These are phyloP conservation scores for Sarocladiaceae sp. DNA, from an alignment of 2,329 filamentous ascomycete genomes.

Conservation along the genomic window DNA sequence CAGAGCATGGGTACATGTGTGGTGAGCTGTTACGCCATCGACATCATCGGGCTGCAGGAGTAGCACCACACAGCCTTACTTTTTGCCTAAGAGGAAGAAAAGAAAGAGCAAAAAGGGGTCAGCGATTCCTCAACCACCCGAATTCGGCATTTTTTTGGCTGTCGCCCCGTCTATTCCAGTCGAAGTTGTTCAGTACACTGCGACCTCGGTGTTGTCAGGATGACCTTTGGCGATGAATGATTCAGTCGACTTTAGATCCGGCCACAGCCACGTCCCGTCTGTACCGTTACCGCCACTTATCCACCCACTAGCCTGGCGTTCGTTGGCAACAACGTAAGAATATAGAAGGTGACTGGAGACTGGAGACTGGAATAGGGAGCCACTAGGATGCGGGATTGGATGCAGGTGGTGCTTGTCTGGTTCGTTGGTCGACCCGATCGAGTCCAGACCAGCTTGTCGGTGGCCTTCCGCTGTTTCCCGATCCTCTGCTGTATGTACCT, in stretches of 20 bases:
- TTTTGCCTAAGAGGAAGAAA: not conserved
- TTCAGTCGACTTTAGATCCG: too few species aligned
- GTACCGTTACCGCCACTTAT: not conserved
- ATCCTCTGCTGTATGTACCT: not conserved
- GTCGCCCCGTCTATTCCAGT: not conserved
- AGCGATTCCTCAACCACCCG: not conserved
- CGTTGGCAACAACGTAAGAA: not conserved
- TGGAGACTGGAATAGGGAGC: too few species aligned
- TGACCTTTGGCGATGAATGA: too few species aligned
- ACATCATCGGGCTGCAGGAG: not conserved
- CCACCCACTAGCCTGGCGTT: not conserved
- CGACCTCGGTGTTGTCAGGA: too few species aligned
- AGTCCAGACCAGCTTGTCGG: not conserved
- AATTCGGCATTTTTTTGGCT: not conserved
- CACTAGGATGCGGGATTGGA: not conserved
- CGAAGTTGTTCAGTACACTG: too few species aligned
- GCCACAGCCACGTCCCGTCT: too few species aligned
- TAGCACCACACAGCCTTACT: not conserved
- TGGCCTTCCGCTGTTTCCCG: not conserved
- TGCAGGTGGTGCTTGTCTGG: constrained; percentile 1
- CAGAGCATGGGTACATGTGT: not conserved
- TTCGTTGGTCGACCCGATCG: not conserved
- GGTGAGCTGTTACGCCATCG: constrained; percentile 2
- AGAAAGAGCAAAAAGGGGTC: too few species aligned
- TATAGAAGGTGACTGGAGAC: too few species aligned